Evolutionary conservation across 2,329 filamentous ascomycete genomes (phyloP).

Genomic region (Ramularia endophylla): DNA sequence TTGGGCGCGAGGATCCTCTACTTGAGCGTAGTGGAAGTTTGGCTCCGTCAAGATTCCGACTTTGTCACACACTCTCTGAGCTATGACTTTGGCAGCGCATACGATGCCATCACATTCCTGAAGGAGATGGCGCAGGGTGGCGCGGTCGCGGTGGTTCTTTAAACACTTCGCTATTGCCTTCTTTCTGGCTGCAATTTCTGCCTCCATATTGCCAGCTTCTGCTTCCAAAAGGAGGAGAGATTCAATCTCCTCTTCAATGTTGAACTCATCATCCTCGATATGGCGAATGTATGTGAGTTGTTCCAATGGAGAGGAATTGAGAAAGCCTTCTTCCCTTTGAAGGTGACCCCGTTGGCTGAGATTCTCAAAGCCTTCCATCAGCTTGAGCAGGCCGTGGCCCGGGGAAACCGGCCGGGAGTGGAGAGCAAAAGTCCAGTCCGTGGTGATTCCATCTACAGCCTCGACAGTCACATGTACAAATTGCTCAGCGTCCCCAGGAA

Average conservation of each 20-base stretch:
- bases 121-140: conserved; percentile 36
- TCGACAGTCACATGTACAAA: conserved; percentile 4
- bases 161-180: conserved; percentile 34
- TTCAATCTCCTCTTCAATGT: conserved; percentile 36
- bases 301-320: conserved; percentile 11
- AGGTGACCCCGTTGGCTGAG: conserved; percentile 3
- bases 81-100: conserved; percentile 37
- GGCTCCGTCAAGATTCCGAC: conserved; percentile 20
- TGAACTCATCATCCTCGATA: conserved; percentile 14
- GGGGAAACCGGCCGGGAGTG: conserved; percentile 8
- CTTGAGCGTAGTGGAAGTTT: conserved; percentile 18
- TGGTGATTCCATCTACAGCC: neutral
- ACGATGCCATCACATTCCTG: conserved; percentile 38
- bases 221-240: conserved; percentile 31
- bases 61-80: conserved; percentile 28
- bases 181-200: conserved; percentile 25
- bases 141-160: conserved; percentile 32
- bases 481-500: conserved; percentile 8
- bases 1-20: conserved; percentile 16
- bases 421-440: conserved; percentile 3
- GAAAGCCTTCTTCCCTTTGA: conserved; percentile 6
- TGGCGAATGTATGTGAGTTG: conserved; percentile 8
- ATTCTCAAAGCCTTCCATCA: conserved; percentile 4
- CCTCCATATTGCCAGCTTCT: conserved; percentile 22
- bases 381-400: conserved; percentile 6